Conservation (phyloP, 495 filamentous ascomycete genomes). For the Penicillium mononematosum region DNA sequence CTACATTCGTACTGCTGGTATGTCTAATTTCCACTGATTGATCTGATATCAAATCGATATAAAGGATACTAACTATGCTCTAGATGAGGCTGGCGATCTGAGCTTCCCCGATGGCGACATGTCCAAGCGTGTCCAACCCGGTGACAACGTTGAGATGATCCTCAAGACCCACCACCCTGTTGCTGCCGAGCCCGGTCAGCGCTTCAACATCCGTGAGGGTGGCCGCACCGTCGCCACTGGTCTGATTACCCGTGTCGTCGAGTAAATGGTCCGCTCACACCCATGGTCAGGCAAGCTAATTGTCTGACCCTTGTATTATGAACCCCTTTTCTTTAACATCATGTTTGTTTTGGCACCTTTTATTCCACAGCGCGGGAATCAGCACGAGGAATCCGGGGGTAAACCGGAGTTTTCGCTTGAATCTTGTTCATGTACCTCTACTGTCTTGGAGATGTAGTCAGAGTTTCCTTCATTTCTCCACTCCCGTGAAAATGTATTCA, state of each 20-base stretch:
- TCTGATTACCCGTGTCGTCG: conserved; percentile 78
- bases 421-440: conserved; percentile 44
- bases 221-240: conserved; percentile 92
- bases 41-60: neutral
- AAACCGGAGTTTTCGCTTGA: conserved; percentile 43
- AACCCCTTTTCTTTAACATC: conserved; percentile 29
- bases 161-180: conserved; percentile 75
- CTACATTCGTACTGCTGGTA: conserved; percentile 86
- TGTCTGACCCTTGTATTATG: conserved; percentile 39
- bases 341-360: conserved; percentile 33
- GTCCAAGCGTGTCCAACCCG: conserved; percentile 84
- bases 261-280: conserved; percentile 22
- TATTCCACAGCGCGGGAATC: conserved; percentile 40
- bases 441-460: conserved; percentile 48
- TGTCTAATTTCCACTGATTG: conserved; percentile 24
- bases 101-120: conserved; percentile 78
- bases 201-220: conserved; percentile 96
- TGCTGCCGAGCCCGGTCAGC: conserved; percentile 83
- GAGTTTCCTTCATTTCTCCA: conserved; percentile 29
- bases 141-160: conserved; percentile 97
- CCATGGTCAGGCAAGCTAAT: conserved; percentile 7
- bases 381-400: conserved; percentile 32
- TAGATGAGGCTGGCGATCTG: conserved; percentile 77
- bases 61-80: conserved; percentile 10
- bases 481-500: conserved; percentile 32